Conservation (phyloP, 116 monocot genomes). For the Cymodocea nodosa region DNA sequence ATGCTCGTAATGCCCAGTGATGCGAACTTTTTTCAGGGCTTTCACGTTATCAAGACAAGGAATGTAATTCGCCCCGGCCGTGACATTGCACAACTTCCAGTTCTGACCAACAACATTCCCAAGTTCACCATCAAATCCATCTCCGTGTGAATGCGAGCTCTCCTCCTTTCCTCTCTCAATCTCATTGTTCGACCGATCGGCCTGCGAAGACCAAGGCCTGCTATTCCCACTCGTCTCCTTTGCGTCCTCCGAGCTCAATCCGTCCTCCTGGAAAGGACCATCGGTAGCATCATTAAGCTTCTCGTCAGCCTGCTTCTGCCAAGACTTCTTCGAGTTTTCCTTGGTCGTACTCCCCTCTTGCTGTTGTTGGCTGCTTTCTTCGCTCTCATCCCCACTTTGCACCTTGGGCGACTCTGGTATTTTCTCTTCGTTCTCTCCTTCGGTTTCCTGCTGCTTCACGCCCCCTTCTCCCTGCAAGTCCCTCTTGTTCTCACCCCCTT, state of each 20-base stretch:
- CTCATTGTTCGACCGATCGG: not conserved
- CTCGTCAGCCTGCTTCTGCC: conserved; percentile 6
- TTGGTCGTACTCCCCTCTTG: not conserved
- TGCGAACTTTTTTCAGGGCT: conserved; percentile 49
- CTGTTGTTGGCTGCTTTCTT: not conserved
- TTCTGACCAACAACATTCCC: conserved; percentile 12
- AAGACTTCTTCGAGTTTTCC: not conserved
- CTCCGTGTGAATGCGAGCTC: conserved; percentile 8
- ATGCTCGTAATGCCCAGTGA: conserved; percentile 55
- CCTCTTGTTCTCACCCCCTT: not conserved
- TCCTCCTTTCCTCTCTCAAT: conserved; percentile 41
- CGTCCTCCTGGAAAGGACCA: not conserved
- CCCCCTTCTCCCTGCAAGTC: not conserved
- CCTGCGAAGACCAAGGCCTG: not conserved
- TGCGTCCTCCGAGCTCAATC: not conserved
- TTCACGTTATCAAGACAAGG: conserved; percentile 88
- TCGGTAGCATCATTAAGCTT: conserved; percentile 14
- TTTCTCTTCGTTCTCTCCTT: conserved; percentile 5
- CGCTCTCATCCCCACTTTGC: not conserved
- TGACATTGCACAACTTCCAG: conserved; percentile 71
- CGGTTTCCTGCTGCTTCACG: not conserved
- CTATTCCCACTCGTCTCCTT: not conserved
- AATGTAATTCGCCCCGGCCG: conserved; percentile 71
- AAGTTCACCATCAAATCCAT: not conserved
- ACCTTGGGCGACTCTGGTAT: not conserved